Conservation (phyloP, 2,329 filamentous ascomycete species). For the Epichloe sylvatica region DNA sequence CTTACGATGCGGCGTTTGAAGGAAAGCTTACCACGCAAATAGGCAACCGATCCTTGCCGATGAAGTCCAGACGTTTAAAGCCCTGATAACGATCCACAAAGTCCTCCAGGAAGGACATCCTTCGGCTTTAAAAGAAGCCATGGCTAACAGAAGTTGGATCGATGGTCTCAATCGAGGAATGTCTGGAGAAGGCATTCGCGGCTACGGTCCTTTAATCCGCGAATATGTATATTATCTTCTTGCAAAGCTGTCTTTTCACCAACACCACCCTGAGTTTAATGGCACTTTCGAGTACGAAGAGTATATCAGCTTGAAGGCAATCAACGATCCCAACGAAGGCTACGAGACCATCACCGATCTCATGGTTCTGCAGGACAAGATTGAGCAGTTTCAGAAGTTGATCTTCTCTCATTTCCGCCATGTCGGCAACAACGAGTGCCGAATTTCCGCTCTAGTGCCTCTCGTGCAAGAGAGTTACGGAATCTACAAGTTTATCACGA, state of each 20-base stretch:
- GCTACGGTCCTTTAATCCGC: constrained; percentile 82
- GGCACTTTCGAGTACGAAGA: constrained; percentile 98
- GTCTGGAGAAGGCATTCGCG: constrained; percentile 69
- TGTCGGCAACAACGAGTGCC: constrained; percentile 87
- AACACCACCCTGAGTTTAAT: constrained; percentile 95
- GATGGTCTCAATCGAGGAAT: constrained; percentile 81
- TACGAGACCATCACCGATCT: constrained; percentile 93
- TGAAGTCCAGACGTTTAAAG: constrained; percentile 98
- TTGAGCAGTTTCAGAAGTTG: constrained; percentile 95
- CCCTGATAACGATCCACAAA: constrained; percentile 92
- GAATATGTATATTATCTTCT: constrained; percentile 96
- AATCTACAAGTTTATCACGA: constrained; percentile 98
- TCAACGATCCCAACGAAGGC: constrained; percentile 97
- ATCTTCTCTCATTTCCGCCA: constrained; percentile 94
- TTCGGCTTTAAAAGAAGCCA: constrained; percentile 71
- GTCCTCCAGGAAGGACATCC: constrained; percentile 95
- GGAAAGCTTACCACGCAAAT: not conserved
- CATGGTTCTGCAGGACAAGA: constrained; percentile 94
- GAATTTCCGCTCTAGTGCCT: constrained; percentile 85
- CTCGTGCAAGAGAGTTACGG: constrained; percentile 96
- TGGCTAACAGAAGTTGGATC: constrained; percentile 79
- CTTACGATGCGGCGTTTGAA: not conserved
- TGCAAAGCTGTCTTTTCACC: constrained; percentile 90
- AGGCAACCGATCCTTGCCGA: constrained; percentile 97
- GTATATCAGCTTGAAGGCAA: constrained; percentile 93